Evolutionary conservation across 805 yeast genomes (phyloP).

Genomic region (Starmerella roubikii): DNA sequence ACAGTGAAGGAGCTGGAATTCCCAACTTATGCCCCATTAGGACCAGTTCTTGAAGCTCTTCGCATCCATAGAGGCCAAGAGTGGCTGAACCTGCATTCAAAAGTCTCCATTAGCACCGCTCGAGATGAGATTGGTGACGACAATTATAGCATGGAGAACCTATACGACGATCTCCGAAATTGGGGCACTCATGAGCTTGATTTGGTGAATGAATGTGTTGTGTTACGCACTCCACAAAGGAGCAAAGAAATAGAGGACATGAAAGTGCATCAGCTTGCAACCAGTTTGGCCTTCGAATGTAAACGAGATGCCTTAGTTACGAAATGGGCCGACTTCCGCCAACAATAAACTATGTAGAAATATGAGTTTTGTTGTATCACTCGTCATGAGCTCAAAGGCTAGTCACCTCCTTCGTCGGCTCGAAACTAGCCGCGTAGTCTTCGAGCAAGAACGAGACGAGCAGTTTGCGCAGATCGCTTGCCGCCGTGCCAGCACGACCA

Average conservation of each 20-base stretch:
- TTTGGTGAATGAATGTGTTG: conserved; percentile 1
- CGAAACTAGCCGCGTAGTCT: conserved; percentile 12
- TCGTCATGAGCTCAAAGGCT: too few relatives aligned
- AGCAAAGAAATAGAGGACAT: neutral
- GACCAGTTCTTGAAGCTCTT: neutral
- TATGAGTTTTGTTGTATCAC: too few relatives aligned
- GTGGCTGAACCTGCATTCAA: conserved; percentile 7
- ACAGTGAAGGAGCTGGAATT: neutral
- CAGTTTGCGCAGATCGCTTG: conserved; percentile 14
- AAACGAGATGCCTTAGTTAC: conserved; percentile 5
- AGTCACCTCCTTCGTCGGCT: too few relatives aligned
- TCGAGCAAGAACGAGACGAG: conserved; percentile 19
- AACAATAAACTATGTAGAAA: neutral
- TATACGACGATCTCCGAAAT: neutral
- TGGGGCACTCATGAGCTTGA: conserved; percentile 8
- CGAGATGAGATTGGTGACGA: neutral
- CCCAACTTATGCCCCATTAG: neutral
- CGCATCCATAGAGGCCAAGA: neutral
- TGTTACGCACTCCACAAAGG: neutral
- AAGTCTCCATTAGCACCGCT: neutral
- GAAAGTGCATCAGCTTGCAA: neutral
- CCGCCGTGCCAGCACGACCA: conserved; percentile 15
- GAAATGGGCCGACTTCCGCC: conserved; percentile 1
- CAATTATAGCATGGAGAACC: neutral
- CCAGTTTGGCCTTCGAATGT: conserved; percentile 2